Conservation (phyloP, 202 grass and related monocot species). For the Zizania palustris region DNA sequence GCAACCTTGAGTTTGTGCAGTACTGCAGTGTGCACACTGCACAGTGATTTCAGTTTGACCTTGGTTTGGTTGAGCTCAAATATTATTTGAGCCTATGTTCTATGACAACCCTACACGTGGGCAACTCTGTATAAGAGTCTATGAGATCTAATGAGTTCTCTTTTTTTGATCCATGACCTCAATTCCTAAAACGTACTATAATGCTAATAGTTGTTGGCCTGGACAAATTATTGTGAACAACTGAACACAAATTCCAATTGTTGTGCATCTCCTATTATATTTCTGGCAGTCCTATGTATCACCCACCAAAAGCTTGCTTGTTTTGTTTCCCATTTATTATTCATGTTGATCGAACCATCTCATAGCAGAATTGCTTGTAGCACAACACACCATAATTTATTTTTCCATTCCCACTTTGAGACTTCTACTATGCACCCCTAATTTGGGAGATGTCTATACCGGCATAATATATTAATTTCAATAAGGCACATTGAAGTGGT, state of each 20-base stretch:
- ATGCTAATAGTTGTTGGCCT: background rate
- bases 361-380: background rate
- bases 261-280: constrained; percentile 8
- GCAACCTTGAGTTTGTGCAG: background rate
- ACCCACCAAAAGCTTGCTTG: background rate
- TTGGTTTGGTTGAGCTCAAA: background rate
- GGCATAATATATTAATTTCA: background rate
- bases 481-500: background rate
- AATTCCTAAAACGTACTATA: background rate
- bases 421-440: background rate
- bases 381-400: background rate
- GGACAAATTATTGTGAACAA: background rate
- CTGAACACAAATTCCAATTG: background rate
- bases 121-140: background rate
- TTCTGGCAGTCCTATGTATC: background rate
- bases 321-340: background rate
- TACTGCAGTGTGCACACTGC: background rate
- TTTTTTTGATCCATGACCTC: background rate
- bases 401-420: background rate
- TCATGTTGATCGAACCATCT: background rate
- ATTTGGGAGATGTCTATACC: background rate
- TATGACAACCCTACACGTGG: background rate
- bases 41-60: background rate
- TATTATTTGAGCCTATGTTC: background rate
- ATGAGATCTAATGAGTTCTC: background rate